Percentiles rank a stretch among this genome's conserved stretches.
phyloP scores from a whole-genome alignment of 768 basidiomycete genomes.

The Amanita subjunquillea region DNA sequence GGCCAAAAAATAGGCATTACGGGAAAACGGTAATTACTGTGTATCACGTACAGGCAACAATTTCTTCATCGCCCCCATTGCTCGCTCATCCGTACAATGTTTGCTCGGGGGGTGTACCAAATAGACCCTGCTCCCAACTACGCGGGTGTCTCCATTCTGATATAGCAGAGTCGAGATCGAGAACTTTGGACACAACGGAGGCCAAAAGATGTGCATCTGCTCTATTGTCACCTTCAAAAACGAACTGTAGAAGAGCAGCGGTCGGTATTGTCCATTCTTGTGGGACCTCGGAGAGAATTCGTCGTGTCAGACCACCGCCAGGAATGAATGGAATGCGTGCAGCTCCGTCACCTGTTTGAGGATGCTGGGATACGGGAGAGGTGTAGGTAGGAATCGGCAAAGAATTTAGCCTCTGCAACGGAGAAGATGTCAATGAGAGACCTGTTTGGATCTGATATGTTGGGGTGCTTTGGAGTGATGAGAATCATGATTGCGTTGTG shows the following conservation, averaged over 20 bases:
- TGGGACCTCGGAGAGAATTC: conserved; percentile 52
- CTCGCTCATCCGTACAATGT: conserved; percentile 49
- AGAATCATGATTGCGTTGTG: not conserved
- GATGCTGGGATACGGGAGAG: conserved; percentile 32
- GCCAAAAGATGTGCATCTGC: conserved; percentile 59
- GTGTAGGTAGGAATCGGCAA: conserved; percentile 47
- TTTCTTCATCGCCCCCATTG: conserved; percentile 7
- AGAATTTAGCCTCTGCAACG: conserved; percentile 29
- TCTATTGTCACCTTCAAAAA: conserved; percentile 76
- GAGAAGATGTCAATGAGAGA: conserved; percentile 32
- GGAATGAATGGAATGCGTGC: conserved; percentile 60
- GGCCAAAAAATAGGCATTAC: conserved; percentile 42
- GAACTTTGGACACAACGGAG: conserved; percentile 35
- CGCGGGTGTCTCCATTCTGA: conserved; percentile 50
- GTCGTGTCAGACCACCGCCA: conserved; percentile 63
- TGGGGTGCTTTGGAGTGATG: conserved; percentile 37
- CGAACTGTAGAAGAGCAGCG: conserved; percentile 60
- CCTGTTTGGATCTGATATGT: conserved; percentile 46
- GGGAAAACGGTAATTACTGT: conserved; percentile 39
- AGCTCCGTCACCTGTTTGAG: conserved; percentile 11
- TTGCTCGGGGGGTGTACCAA: conserved; percentile 66
- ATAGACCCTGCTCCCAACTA: conserved; percentile 60
- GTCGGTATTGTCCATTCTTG: conserved; percentile 40
- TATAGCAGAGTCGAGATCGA: conserved; percentile 25
- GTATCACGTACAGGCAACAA: conserved; percentile 4